These are phyloP conservation scores for Talaromyces rugulosus DNA, from an alignment of 2,329 filamentous ascomycete genomes.

Conservation along the genomic window DNA sequence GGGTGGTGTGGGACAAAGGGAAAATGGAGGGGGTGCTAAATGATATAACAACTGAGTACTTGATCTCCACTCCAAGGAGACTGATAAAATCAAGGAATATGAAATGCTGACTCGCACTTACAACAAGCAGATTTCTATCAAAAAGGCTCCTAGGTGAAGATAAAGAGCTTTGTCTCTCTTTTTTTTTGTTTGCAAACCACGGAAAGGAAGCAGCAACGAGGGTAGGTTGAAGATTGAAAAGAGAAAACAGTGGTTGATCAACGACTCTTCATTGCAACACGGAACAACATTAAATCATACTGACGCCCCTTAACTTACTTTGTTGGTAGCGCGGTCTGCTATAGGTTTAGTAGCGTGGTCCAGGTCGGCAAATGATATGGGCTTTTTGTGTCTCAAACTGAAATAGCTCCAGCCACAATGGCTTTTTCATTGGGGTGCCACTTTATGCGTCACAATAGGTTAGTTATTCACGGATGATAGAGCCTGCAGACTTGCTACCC, in stretches of 20 bases:
- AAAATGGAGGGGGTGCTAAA: not conserved
- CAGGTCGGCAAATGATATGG: not conserved
- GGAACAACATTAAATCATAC: not conserved
- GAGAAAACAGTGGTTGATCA: not conserved
- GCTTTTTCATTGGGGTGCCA: not conserved
- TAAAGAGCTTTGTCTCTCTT: not conserved
- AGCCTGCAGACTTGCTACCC: not conserved
- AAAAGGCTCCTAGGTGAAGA: not conserved
- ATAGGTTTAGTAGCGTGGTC: not conserved
- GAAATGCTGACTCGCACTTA: not conserved
- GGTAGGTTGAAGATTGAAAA: not conserved
- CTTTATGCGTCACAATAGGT: not conserved
- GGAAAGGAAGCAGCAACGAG: not conserved
- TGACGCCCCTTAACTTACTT: not conserved
- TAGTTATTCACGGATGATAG: no score
- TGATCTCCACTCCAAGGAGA: not conserved
- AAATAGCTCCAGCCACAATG: not conserved
- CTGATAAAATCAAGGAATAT: not conserved
- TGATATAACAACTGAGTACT: not conserved
- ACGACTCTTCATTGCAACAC: not conserved
- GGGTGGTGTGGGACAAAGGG: not conserved
- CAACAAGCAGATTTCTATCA: not conserved
- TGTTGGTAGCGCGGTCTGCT: not conserved
- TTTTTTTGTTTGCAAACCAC: not conserved
- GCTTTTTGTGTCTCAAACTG: not conserved